Evolutionary conservation across 768 basidiomycete species (phyloP), one percentile per base, ranked within the genome.

Genomic region (Ramaria sp.): DNA sequence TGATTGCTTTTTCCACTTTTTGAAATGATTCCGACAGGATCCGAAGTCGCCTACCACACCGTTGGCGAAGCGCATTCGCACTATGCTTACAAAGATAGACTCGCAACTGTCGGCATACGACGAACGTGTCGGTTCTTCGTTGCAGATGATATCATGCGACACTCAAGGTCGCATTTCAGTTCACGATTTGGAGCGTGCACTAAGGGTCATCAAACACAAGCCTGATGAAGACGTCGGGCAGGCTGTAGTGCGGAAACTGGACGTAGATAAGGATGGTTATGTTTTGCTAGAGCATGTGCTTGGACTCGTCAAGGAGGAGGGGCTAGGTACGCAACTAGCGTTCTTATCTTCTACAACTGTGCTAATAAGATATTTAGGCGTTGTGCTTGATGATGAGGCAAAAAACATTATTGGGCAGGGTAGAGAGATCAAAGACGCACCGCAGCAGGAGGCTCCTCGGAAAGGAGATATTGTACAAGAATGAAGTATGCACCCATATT

Each of bases 401-500:
- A 79, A 87, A 69, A 79, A 80, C 10, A 73, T 95, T 60, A 80
- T 94, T 41, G 85, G 88, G 28, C 87, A 90, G 66, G 85, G 90
- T 28, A 78, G 74, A 52, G 90, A 94, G 67, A 74, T 94, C 57
- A 85, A 85, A 68, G 80, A 85, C 61, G 76, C 78, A 22, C 78
- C 73, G 64, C 78, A 70, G 63, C 41, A 34, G 20, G 53, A 55
- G n/a, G 53, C 53, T 45, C 90, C 92, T n/a, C 80, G 90, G 66
- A 93, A 95, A 71, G 95, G 96, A 72, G 94, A 98, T 66, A 95
- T 97, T 61, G 82, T 96, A 38, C 83, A 88, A 65, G 87, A 88
- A 63, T 76, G 32, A 45, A 20, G 34, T 5, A 30, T 47, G 9
- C 13, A n/a, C 16, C 8, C 13, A 34, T 39, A 15, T 41, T 41